Conservation (phyloP, 2,329 filamentous ascomycete species). For the Colletotrichum shisoi region DNA sequence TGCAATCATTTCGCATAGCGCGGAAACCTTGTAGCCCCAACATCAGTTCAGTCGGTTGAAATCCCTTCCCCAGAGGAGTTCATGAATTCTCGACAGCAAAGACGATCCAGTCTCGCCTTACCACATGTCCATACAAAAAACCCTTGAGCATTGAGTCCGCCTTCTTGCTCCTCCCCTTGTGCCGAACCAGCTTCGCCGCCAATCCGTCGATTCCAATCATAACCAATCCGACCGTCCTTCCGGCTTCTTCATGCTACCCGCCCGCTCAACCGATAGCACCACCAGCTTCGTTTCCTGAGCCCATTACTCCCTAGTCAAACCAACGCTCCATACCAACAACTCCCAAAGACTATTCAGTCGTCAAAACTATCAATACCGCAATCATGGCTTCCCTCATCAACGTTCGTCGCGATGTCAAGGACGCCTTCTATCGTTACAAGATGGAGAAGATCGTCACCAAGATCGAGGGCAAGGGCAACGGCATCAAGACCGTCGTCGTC, state of each 20-base stretch:
- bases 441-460: conserved; percentile 99
- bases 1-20: conserved; percentile 96
- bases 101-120: conserved; percentile 57
- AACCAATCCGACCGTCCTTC: conserved; percentile 3
- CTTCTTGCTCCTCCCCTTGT: conserved; percentile 47
- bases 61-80: conserved; percentile 56
- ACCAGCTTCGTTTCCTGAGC: conserved; percentile 43
- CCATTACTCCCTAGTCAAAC: conserved; percentile 17
- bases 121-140: conserved; percentile 65
- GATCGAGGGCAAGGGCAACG: conserved; percentile 99
- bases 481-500: conserved; percentile 98
- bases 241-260: conserved; percentile 36
- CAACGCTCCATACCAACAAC: conserved; percentile 24
- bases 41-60: conserved; percentile 93
- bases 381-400: conserved; percentile 93
- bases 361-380: conserved; percentile 54
- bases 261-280: conserved; percentile 34
- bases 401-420: conserved; percentile 96
- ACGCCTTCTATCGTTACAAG: conserved; percentile 99
- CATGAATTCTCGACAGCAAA: conserved; percentile 65
- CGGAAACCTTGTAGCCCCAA: conserved; percentile 91
- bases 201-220: conserved; percentile 19
- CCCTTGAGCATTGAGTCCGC: conserved; percentile 63
- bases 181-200: conserved; percentile 10
- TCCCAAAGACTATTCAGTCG: conserved; percentile 23